Conservation (phyloP, 768 basidiomycete genomes). For the Agaricus sinodeliciosus region DNA sequence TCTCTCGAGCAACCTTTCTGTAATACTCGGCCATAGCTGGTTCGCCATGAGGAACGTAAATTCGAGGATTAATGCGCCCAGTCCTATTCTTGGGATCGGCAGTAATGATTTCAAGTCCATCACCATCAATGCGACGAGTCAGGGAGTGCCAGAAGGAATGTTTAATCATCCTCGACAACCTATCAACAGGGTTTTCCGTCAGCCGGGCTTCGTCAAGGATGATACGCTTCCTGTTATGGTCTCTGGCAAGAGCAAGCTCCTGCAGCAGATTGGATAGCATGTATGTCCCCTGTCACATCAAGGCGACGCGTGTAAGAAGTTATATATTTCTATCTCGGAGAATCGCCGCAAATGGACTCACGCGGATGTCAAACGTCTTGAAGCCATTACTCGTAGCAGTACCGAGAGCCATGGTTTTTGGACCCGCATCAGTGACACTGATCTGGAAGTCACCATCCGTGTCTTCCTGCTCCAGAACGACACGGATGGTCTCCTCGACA, state of each 20-base stretch:
- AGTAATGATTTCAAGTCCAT: conserved; percentile 94
- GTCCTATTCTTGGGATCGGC: conserved; percentile 98
- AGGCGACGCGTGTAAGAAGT: neutral
- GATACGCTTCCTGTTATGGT: conserved; percentile 92
- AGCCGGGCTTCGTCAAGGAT: conserved; percentile 98
- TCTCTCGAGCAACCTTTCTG: conserved; percentile 79
- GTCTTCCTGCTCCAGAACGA: conserved; percentile 96
- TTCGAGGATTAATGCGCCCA: conserved; percentile 81
- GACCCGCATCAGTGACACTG: conserved; percentile 92
- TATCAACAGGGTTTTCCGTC: conserved; percentile 95
- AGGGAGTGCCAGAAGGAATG: conserved; percentile 98
- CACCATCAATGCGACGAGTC: conserved; percentile 94
- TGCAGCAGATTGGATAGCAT: conserved; percentile 99
- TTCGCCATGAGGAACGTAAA: conserved; percentile 93
- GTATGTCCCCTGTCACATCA: conserved; percentile 75
- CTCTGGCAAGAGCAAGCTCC: conserved; percentile 93
- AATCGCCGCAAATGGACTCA: conserved; percentile 26
- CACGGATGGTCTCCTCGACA: conserved; percentile 95
- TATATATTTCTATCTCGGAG: neutral
- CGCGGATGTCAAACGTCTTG: conserved; percentile 95
- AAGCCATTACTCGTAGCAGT: conserved; percentile 97
- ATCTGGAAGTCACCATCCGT: conserved; percentile 97
- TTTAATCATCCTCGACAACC: conserved; percentile 94
- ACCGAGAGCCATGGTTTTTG: conserved; percentile 92
- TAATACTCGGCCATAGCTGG: conserved; percentile 96